A percentile compares a stretch with the other conserved stretches of the same genome.
Conservation (phyloP, 2,329 filamentous ascomycete genomes). For the Scedosporium aurantiacum region DNA sequence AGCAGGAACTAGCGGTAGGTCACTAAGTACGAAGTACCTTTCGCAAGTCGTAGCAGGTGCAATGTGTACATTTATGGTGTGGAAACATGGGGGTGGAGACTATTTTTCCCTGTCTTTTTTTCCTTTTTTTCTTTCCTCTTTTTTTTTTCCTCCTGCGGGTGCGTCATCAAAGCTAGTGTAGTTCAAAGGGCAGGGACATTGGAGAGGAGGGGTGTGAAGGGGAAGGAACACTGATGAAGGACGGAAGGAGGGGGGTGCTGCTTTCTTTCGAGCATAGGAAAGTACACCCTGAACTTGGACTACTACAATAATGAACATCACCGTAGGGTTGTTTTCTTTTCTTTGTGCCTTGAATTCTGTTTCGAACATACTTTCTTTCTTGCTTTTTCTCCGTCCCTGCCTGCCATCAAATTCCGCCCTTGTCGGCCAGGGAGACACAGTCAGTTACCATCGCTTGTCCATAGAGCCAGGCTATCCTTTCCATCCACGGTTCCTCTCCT, state of each 20-base stretch:
- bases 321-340: constrained; percentile 2
- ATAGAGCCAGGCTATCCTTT: neutral
- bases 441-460: neutral
- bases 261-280: neutral
- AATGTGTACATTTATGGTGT: neutral
- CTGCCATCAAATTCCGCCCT: neutral
- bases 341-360: neutral
- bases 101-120: neutral
- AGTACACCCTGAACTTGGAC: neutral
- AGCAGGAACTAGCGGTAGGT: neutral
- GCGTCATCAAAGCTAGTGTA: neutral
- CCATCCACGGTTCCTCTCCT: neutral
- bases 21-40: neutral
- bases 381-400: neutral
- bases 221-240: neutral
- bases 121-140: neutral
- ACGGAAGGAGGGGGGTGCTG: constrained; percentile 1
- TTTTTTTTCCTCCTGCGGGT: neutral
- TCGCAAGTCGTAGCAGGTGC: neutral
- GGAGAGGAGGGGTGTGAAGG: neutral
- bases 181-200: neutral
- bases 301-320: neutral
- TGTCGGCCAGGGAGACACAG: neutral
- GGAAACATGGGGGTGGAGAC: neutral
- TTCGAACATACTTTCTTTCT: neutral